Evolutionary conservation across 2,329 filamentous ascomycete genomes (phyloP), one percentile per base, ranked within the genome.

Genomic region (Aureobasidium namibiae): DNA sequence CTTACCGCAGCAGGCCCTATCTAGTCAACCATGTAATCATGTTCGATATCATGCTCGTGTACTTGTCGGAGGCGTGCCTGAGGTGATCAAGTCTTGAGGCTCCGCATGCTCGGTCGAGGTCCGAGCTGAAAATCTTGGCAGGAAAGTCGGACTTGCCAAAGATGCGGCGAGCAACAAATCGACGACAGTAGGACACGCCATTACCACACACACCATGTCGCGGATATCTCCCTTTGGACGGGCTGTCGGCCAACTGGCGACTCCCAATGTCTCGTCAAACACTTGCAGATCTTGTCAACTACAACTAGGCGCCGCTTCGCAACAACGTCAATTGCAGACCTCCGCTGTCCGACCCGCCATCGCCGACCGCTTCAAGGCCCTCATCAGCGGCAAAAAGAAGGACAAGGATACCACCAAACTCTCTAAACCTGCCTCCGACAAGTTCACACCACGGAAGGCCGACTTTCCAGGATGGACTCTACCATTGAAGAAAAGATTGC

Each of bases 1-100:
- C 68, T 86, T 57, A 83, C 67, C 9, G 67, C 68, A 18, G 33
- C 34, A 39, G 56, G 56, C n/a, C 56, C 56, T 26, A 29, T n/a
- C 2, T 46, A 57, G 53, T n/a, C 6, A n/a, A n/a, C n/a, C n/a
- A n/a, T n/a, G 26, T 13, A 18, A 21, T 18, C 8, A 7, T 26
- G 13, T 3, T 9, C 26, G 21, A 13, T 24, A 16, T 26, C 2
- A 16, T 31, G 13, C n/a, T 10, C 7, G 3, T n/a, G 42, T 13
- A 7, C 3, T 21, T 13, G 7, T 46, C 26, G 44, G 16, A 46
- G 44, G 44, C 21, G 44, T 11, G 11, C 3, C 11, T 9, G 10
- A 18, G 29, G 6, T 6, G 23, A 46, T 8, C 10, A 14, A 48
- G 44, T 48, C 26, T 24, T 24, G 24, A 31, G 4, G 10, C 2